phyloP scores from a whole-genome alignment of 2,329 filamentous ascomycete species.

The Paecilomyces variotii region DNA sequence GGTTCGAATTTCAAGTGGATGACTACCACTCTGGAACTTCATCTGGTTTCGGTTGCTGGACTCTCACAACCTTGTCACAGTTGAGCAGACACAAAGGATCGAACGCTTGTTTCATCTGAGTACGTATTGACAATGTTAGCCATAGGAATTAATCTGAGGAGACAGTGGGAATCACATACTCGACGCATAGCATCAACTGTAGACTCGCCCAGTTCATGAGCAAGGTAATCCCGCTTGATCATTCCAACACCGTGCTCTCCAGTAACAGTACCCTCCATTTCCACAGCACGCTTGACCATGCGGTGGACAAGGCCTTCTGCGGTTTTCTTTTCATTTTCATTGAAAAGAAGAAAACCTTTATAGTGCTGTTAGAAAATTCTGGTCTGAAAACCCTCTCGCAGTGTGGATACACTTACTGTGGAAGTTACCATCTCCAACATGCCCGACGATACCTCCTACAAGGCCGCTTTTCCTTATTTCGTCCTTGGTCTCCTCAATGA shows the following conservation, averaged over 20 bases:
- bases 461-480: slow-evolving; percentile 52
- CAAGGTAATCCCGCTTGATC: slow-evolving; percentile 58
- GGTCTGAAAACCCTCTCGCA: slow-evolving; percentile 44
- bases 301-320: slow-evolving; percentile 65
- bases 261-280: slow-evolving; percentile 75
- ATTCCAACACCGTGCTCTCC: slow-evolving; percentile 65
- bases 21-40: slow-evolving; percentile 43
- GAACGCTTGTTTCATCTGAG: slow-evolving; percentile 54
- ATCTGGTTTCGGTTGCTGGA: slow-evolving; percentile 41
- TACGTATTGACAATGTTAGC: slow-evolving; percentile 10
- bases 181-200: slow-evolving; percentile 60
- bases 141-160: not conserved
- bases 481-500: slow-evolving; percentile 68
- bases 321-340: slow-evolving; percentile 51
- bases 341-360: slow-evolving; percentile 54
- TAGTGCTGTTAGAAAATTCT: not conserved
- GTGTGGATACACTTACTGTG: slow-evolving; percentile 38
- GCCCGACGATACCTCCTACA: slow-evolving; percentile 58
- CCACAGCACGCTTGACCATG: slow-evolving; percentile 80
- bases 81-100: slow-evolving; percentile 59
- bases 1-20: not conserved
- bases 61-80: slow-evolving; percentile 55
- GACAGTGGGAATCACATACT: slow-evolving; percentile 32
- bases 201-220: slow-evolving; percentile 52
- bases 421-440: slow-evolving; percentile 72